These are phyloP conservation scores for Pseudocercospora cruenta DNA, from an alignment of 2,329 filamentous ascomycete genomes.

Conservation along the genomic window DNA sequence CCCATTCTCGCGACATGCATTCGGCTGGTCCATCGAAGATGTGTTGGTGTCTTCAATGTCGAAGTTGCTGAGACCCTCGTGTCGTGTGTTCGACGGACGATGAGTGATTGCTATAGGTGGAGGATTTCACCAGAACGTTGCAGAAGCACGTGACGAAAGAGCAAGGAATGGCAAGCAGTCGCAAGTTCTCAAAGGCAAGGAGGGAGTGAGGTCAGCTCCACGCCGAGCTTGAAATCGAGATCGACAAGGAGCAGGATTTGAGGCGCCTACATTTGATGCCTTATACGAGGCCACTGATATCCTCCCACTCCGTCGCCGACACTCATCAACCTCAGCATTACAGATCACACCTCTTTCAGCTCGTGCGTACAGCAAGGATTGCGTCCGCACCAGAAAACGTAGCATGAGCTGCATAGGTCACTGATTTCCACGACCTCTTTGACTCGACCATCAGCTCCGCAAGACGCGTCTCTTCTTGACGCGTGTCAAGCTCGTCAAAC, in stretches of 20 bases:
- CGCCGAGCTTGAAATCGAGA: not conserved
- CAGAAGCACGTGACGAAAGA: not conserved
- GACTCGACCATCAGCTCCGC: no score
- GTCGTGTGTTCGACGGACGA: not conserved
- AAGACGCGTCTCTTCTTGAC: no score
- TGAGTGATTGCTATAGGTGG: not conserved
- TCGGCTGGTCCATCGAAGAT: not conserved
- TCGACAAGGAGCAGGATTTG: not conserved
- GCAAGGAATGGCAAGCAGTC: not conserved
- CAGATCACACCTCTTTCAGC: no score
- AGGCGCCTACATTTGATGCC: no score
- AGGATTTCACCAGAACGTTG: not conserved
- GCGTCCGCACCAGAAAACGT: no score
- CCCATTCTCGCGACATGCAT: not conserved
- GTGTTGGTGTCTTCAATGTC: not conserved
- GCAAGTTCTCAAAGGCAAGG: not conserved
- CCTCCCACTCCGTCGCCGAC: not conserved
- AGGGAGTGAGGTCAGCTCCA: not conserved
- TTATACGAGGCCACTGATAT: not conserved
- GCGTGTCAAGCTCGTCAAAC: no score
- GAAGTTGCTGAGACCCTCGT: not conserved
- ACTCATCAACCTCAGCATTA: no score
- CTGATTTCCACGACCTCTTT: no score
- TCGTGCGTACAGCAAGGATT: no score
- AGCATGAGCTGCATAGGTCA: no score